A percentile compares a stretch with the other conserved stretches of the same genome.
phyloP scores from a whole-genome alignment of 306 rosid genomes.

The Citrullus mucosospermus region DNA sequence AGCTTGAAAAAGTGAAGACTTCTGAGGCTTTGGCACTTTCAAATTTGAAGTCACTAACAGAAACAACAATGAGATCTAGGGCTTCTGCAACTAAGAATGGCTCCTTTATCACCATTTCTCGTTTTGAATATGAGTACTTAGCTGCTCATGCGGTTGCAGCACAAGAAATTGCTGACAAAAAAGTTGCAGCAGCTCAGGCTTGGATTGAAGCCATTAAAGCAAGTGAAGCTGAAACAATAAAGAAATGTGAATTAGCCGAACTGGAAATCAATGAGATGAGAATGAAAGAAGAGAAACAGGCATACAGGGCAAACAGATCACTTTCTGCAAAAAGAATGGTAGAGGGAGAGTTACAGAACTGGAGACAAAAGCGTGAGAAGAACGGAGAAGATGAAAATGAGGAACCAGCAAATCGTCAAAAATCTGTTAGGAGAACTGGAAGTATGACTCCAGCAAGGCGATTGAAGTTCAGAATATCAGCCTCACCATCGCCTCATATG shows the following conservation, averaged over 20 bases:
- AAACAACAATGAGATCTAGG: constrained; percentile 43
- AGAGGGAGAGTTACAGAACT: constrained; percentile 25
- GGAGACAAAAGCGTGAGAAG: constrained; percentile 36
- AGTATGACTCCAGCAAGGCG: constrained; percentile 14
- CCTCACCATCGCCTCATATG: constrained; percentile 40
- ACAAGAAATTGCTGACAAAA: constrained; percentile 65
- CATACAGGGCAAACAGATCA: constrained; percentile 20
- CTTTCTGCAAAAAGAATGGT: constrained; percentile 26
- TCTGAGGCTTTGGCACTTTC: constrained; percentile 50
- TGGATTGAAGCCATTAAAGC: constrained; percentile 88
- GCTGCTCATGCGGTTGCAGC: constrained; percentile 59
- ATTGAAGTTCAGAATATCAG: constrained; percentile 29
- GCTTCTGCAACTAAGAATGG: constrained; percentile 35
- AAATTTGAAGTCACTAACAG: constrained; percentile 43
- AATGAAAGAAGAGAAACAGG: constrained; percentile 30
- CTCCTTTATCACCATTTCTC: constrained; percentile 58
- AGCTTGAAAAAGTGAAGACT: constrained; percentile 51
- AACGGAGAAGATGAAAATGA: constrained; percentile 20
- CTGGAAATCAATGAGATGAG: constrained; percentile 43
- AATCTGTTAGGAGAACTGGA: constrained; percentile 29
- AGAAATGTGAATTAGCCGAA: constrained; percentile 35
- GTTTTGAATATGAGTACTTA: constrained; percentile 68
- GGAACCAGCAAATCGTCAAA: constrained; percentile 25
- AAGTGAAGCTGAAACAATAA: constrained; percentile 63
- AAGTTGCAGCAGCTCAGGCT: constrained; percentile 74